Base-by-base conservation (phyloP, 2,329 filamentous ascomycete genomes). In the Grosmannia clavigera region DNA sequence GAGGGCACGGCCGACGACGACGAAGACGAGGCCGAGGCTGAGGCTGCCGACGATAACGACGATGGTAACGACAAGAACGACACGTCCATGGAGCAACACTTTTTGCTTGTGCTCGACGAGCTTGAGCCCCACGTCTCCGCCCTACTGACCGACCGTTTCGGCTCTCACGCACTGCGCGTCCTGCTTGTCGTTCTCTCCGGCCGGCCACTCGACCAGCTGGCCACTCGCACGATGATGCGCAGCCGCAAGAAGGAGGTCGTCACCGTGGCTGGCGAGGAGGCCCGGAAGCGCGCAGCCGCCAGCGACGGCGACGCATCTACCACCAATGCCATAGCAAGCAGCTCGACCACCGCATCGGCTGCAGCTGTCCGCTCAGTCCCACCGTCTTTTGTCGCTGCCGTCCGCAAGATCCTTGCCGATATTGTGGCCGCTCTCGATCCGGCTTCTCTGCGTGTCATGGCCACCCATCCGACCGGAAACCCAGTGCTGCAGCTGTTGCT, bases 171-270 rank as follows among this genome's bases (percentile, higher is more conserved):
- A 0, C 78, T 99, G 52, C 84, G 94, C 55, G 89, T 96, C 0
- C 79, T 99, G 10, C 77, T 99, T 1, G 77, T 96, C 3, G 85
- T 97, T 1, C 78, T 99, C 5, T 89, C 92, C 0, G 94, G 94
- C 7, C 81, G 89, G 62, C 86, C 92, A 0, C 75, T 96, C 5
- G 84, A 90, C 61, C 83, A 87, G 61, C 74, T 81, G 0, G 81
- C 85, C 0, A 84, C 81, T 29, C 86, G 85, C 70, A 85, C 85
- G 1, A 75, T 95, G n/a, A 74, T 96, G 55, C 89, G 92, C 70
- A 96, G 92, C 77, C 92, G 90, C 73, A 92, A 86, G 74, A 97
- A 97, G 73, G 92, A 97, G 73, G 86, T 88, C 65, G 80, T 95
- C 57, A 81, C 81, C 1, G 82, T 87, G 1, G 76, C 81, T 4